Evolutionary conservation across 495 filamentous ascomycete genomes (phyloP).

Genomic region (Aspergillus nidulans): DNA sequence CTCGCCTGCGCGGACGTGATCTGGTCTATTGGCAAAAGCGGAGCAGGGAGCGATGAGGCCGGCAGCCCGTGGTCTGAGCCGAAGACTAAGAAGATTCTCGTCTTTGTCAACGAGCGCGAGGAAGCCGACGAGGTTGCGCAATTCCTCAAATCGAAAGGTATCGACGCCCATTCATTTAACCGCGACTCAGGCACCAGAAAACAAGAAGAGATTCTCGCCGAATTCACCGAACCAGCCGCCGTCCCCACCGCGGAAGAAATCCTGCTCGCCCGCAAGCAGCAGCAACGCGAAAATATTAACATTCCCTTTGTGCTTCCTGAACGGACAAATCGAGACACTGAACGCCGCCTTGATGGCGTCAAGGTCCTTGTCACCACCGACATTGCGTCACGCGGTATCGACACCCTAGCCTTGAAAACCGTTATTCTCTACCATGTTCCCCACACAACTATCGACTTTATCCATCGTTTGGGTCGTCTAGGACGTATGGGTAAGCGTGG

Average conservation of each 20-base stretch:
- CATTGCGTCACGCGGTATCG: slow-evolving; percentile 85
- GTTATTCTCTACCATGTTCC: slow-evolving; percentile 94
- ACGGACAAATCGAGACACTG: slow-evolving; percentile 7
- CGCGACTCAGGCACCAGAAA: slow-evolving; percentile 72
- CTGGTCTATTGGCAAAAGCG: slow-evolving; percentile 87
- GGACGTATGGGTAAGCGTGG: slow-evolving; percentile 91
- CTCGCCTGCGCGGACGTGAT: slow-evolving; percentile 93
- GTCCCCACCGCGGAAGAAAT: slow-evolving; percentile 41
- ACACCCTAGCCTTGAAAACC: slow-evolving; percentile 86
- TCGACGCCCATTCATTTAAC: slow-evolving; percentile 78
- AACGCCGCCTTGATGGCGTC: slow-evolving; percentile 56
- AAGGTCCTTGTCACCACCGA: slow-evolving; percentile 94
- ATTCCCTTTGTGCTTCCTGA: slow-evolving; percentile 32
- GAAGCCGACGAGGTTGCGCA: slow-evolving; percentile 73
- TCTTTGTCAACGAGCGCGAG: slow-evolving; percentile 97
- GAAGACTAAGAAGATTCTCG: slow-evolving; percentile 82
- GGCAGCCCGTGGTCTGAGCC: slow-evolving; percentile 30
- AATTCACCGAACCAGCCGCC: slow-evolving; percentile 62
- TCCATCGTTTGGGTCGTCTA: slow-evolving; percentile 86
- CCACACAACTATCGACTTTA: slow-evolving; percentile 94
- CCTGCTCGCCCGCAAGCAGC: slow-evolving; percentile 29
- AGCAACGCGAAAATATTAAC: slow-evolving; percentile 25
- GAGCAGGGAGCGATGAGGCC: slow-evolving; percentile 44
- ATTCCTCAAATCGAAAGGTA: slow-evolving; percentile 77
- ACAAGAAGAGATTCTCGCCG: slow-evolving; percentile 66